These are phyloP conservation scores for Colletotrichum magnum DNA, from an alignment of 2,329 filamentous ascomycete species.

Conservation along the genomic window DNA sequence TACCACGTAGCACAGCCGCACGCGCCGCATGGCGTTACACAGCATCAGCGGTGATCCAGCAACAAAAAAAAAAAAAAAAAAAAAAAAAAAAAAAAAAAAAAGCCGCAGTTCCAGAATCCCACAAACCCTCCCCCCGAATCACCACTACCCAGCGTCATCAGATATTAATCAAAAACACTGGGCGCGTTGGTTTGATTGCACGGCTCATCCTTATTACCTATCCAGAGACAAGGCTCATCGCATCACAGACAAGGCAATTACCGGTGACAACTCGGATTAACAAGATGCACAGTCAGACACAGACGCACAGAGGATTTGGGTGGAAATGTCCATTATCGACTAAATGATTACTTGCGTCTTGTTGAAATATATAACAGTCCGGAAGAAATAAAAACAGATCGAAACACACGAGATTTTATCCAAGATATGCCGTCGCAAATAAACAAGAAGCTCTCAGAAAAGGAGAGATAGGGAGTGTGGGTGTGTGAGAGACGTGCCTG, in stretches of 20 bases:
- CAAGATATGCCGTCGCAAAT: constrained; percentile 10
- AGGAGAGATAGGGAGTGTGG: not conserved
- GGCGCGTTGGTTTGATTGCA: too few relatives aligned
- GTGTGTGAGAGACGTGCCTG: constrained; percentile 8
- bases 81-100: too few relatives aligned
- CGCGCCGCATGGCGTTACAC: constrained; percentile 2
- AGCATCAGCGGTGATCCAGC: not conserved
- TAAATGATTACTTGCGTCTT: constrained; percentile 33
- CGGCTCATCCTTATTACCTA: too few relatives aligned
- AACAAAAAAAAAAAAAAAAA: too few relatives aligned
- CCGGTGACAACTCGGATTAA: too few relatives aligned
- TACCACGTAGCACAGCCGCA: not conserved
- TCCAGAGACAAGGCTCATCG: not conserved
- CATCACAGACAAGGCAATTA: not conserved
- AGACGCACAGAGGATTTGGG: not conserved
- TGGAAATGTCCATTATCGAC: constrained; percentile 31
- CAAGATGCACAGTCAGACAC: not conserved
- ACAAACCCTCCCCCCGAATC: too few relatives aligned
- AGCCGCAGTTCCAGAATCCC: too few relatives aligned
- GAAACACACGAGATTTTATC: constrained; percentile 4
- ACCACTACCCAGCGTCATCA: too few relatives aligned
- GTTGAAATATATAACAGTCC: constrained; percentile 33
- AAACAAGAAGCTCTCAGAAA: not conserved
- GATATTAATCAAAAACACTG: too few relatives aligned
- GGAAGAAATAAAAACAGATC: constrained; percentile 5